phyloP scores from a whole-genome alignment of 2,329 filamentous ascomycete species.

The Xylaria sp. region DNA sequence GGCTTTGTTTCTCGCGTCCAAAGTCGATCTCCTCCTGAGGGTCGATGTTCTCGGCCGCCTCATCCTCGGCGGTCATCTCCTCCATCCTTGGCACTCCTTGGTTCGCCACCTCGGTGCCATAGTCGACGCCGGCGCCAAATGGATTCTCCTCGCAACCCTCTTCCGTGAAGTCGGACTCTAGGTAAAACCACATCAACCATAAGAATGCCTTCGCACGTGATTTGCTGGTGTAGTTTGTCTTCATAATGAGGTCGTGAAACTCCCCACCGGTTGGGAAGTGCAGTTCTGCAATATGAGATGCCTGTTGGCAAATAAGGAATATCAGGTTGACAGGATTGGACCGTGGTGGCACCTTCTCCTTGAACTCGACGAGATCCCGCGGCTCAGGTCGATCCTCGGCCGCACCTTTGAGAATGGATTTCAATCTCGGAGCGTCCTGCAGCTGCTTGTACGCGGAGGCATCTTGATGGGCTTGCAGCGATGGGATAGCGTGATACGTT shows the following conservation, averaged over 20 bases:
- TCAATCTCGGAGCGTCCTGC: conserved; percentile 92
- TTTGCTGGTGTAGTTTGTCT: conserved; percentile 76
- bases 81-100: conserved; percentile 71
- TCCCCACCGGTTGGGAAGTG: conserved; percentile 86
- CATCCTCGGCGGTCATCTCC: conserved; percentile 66
- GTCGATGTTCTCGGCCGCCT: conserved; percentile 73
- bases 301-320: conserved; percentile 89
- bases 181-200: conserved; percentile 99
- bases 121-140: conserved; percentile 75
- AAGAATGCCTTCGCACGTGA: conserved; percentile 88
- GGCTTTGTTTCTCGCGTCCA: conserved; percentile 63
- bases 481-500: conserved; percentile 97
- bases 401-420: conserved; percentile 95
- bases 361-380: conserved; percentile 80
- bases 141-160: conserved; percentile 89
- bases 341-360: conserved; percentile 64
- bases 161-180: conserved; percentile 91
- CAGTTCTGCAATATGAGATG: conserved; percentile 86
- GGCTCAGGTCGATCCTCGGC: conserved; percentile 89
- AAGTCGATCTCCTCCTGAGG: conserved; percentile 52
- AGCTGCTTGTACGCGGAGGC: conserved; percentile 96
- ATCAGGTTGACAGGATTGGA: conserved; percentile 98
- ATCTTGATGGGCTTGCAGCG: conserved; percentile 91
- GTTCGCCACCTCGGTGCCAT: conserved; percentile 65
- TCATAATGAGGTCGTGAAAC: conserved; percentile 97